A percentile compares a stretch with the other conserved stretches of the same genome.
Evolutionary conservation across 2,329 filamentous ascomycete species (phyloP).

Genomic region (Cucurbitaria berberidis): DNA sequence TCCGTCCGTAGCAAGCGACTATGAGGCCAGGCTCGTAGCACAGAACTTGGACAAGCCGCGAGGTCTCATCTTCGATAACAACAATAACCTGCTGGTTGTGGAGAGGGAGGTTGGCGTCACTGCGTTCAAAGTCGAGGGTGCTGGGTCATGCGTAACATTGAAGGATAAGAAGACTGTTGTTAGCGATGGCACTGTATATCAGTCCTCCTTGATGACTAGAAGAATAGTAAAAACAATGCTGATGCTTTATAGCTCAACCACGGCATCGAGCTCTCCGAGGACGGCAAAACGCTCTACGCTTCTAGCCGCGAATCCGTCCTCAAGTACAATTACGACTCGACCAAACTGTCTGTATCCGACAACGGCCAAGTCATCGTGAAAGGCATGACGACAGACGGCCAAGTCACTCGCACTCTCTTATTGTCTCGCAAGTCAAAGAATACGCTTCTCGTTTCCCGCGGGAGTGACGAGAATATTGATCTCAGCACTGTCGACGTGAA

Average conservation of each 20-base stretch:
- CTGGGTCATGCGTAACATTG: slow-evolving; percentile 16
- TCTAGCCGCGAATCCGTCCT: not conserved
- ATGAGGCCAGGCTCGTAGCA: slow-evolving; percentile 49
- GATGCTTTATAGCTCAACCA: slow-evolving; percentile 56
- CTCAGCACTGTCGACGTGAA: slow-evolving; percentile 53
- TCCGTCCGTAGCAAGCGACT: slow-evolving; percentile 47
- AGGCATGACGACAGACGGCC: slow-evolving; percentile 65
- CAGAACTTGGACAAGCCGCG: slow-evolving; percentile 51
- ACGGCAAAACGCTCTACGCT: slow-evolving; percentile 49
- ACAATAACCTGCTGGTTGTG: slow-evolving; percentile 53
- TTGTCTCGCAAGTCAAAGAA: slow-evolving; percentile 61
- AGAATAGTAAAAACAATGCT: too few relatives aligned
- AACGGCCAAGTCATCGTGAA: slow-evolving; percentile 59
- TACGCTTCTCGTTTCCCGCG: slow-evolving; percentile 67
- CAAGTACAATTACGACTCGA: slow-evolving; percentile 10
- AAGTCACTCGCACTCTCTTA: slow-evolving; percentile 69
- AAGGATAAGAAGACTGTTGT: slow-evolving; percentile 19
- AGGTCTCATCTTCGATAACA: slow-evolving; percentile 52
- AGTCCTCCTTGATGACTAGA: too few relatives aligned
- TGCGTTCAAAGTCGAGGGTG: slow-evolving; percentile 38
- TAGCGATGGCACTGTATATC: slow-evolving; percentile 15
- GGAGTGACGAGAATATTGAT: slow-evolving; percentile 68
- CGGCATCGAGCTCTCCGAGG: slow-evolving; percentile 52
- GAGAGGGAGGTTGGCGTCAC: slow-evolving; percentile 45
- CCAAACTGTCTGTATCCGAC: slow-evolving; percentile 47